Evolutionary conservation across 305 asterid genomes (phyloP).

Genomic region (Fraxinus ornus): DNA sequence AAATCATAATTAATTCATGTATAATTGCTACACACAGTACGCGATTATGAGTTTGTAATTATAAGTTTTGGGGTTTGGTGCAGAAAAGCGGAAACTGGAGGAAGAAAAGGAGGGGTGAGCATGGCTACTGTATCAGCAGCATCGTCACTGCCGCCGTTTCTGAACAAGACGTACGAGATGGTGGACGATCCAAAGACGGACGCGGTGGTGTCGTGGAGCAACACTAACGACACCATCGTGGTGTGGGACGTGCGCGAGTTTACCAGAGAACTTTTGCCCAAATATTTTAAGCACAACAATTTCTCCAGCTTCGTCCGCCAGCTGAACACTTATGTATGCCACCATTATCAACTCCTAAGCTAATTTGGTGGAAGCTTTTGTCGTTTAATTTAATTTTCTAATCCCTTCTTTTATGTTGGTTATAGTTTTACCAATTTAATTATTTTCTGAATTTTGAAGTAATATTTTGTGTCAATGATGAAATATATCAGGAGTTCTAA

Average conservation of each 20-base stretch:
- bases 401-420: not conserved
- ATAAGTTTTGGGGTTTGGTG: not conserved
- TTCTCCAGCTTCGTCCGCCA: constrained; percentile 23
- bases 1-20: not conserved
- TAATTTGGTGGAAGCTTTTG: not conserved
- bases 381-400: not conserved
- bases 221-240: constrained; percentile 17
- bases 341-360: too few relatives aligned
- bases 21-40: not conserved
- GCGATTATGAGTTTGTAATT: not conserved
- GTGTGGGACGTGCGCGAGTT: constrained; percentile 18
- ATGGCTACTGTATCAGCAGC: constrained; percentile 1
- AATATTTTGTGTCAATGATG: not conserved
- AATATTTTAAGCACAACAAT: constrained; percentile 21
- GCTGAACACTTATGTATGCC: not conserved
- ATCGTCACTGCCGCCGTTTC: constrained; percentile 14
- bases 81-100: not conserved
- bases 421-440: not conserved
- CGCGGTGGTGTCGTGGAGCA: constrained; percentile 15
- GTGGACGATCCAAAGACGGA: constrained; percentile 19
- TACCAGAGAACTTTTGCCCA: constrained; percentile 9
- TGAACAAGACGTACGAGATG: constrained; percentile 22
- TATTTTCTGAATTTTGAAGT: not conserved
- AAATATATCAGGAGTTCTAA: not conserved
- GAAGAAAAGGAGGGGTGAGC: not conserved